Evolutionary conservation across 2,329 filamentous ascomycete genomes (phyloP), one percentile per base, ranked within the genome.

Genomic region (Aspergillus tamarii): DNA sequence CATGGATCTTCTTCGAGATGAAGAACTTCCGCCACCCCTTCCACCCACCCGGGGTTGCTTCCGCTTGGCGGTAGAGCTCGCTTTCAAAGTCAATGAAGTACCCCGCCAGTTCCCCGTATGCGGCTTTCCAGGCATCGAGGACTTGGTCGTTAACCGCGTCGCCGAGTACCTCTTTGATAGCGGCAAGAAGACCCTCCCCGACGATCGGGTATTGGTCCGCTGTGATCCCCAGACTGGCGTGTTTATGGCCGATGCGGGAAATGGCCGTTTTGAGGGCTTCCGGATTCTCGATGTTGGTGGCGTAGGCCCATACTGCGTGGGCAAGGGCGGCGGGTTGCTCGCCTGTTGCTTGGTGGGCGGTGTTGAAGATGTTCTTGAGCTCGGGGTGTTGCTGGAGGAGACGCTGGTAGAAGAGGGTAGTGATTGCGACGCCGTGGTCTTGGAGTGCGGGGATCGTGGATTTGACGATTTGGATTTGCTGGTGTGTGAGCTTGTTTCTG

Each of bases 241-340:
- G 90, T 76, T 92, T 92, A 73, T 92, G 87, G 72, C 87, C 89
- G 65, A 93, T 92, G 70, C 87, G 86, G 75, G 91, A 88, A 7
- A 87, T 74, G 0, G 83, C 80, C 0, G 84, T 81, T 9, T 74
- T 74, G 6, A 93, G 82, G 34, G 81, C 84, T 53, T 82, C 84
- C 0, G 91, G 84, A 72, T 91, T 84, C 73, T 88, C 86, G 74
- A 92, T 90, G 78, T 91, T 88, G 65, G 84, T 79, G 58, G 90
- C 90, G 72, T 91, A 92, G 65, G 85, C 87, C 68, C 89, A 87
- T 56, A 92, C 87, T 0, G 90, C 82, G 53, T 80, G 82, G 21
- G 90, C 90, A 7, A 93, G 85, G 5, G 91, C 90, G n/a, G 82
- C 80, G 3, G 89, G 84, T 74, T 93, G 91, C 61, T 86, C 85